Evolutionary conservation across 2,329 filamentous ascomycete species (phyloP).

Genomic region (Furcasterigmium furcatum): DNA sequence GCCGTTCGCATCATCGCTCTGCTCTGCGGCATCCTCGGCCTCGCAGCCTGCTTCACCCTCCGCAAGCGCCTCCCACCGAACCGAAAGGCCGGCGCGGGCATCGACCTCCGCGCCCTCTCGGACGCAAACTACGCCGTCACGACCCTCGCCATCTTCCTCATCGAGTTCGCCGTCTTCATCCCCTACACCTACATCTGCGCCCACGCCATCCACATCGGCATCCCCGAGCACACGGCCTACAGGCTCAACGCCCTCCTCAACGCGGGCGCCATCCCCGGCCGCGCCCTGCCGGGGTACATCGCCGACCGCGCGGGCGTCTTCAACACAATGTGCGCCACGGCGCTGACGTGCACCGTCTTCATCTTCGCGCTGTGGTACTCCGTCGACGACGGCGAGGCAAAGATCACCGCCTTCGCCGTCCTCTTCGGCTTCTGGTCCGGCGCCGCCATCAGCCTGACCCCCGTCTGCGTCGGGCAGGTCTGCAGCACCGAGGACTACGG

Average conservation of each 20-base stretch:
- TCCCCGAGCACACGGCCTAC: conserved; percentile 55
- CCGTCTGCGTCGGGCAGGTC: conserved; percentile 69
- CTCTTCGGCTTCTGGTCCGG: conserved; percentile 71
- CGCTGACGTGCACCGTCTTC: conserved; percentile 37
- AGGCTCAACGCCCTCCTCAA: conserved; percentile 69
- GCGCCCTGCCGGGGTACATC: conserved; percentile 63
- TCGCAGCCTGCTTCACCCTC: conserved; percentile 23
- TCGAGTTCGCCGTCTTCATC: conserved; percentile 60
- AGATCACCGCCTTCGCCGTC: conserved; percentile 58
- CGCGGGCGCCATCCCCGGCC: conserved; percentile 63
- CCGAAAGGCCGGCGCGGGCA: conserved; percentile 34
- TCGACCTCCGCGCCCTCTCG: conserved; percentile 49
- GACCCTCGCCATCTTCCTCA: conserved; percentile 51
- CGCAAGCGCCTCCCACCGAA: conserved; percentile 46
- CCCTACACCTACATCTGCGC: conserved; percentile 68
- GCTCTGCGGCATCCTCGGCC: conserved; percentile 14
- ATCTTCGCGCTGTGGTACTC: conserved; percentile 63
- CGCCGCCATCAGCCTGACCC: conserved; percentile 65
- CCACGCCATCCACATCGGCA: conserved; percentile 55
- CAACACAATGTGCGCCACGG: conserved; percentile 63
- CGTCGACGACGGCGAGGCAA: conserved; percentile 33
- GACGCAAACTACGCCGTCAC: conserved; percentile 49
- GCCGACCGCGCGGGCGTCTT: conserved; percentile 68
- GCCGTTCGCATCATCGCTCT: conserved; percentile 23
- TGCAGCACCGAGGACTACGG: conserved; percentile 69